phyloP scores from a whole-genome alignment of 768 basidiomycete genomes.

The Suillus paluster region DNA sequence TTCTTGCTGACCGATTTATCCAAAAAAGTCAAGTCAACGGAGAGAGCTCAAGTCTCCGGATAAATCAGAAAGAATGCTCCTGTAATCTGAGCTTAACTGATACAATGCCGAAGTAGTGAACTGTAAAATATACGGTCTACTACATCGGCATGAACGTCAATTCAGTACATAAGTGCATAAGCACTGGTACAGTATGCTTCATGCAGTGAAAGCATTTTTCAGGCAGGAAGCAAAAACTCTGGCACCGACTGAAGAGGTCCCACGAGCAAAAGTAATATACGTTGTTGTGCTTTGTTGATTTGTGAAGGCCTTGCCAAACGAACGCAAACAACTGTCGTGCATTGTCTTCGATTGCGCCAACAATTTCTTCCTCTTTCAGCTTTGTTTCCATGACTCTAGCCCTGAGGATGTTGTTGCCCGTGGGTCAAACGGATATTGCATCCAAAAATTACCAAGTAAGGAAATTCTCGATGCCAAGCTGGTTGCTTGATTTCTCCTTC shows the following conservation, averaged over 20 bases:
- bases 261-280: too few relatives aligned
- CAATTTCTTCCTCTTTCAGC: slow-evolving; percentile 9
- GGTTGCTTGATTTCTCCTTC: slow-evolving; percentile 11
- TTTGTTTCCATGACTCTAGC: slow-evolving; percentile 8
- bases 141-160: too few relatives aligned
- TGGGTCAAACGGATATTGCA: slow-evolving; percentile 2
- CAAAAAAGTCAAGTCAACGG: background rate
- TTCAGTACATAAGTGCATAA: too few relatives aligned
- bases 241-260: too few relatives aligned
- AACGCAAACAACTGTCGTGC: slow-evolving; percentile 21
- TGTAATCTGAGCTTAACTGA: too few relatives aligned
- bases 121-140: too few relatives aligned
- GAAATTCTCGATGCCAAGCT: slow-evolving; percentile 9
- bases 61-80: background rate
- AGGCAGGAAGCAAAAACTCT: too few relatives aligned
- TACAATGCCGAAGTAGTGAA: background rate
- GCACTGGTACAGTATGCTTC: background rate
- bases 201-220: too few relatives aligned
- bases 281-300: slow-evolving; percentile 27
- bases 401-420: slow-evolving; percentile 2
- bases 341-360: slow-evolving; percentile 9
- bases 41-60: background rate
- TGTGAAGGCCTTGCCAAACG: slow-evolving; percentile 14
- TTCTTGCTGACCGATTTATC: background rate
- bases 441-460: slow-evolving; percentile 6